A percentile compares a stretch with the other conserved stretches of the same genome.
Evolutionary conservation across 306 rosid species (phyloP).

Genomic region (Sicyos edulis): DNA sequence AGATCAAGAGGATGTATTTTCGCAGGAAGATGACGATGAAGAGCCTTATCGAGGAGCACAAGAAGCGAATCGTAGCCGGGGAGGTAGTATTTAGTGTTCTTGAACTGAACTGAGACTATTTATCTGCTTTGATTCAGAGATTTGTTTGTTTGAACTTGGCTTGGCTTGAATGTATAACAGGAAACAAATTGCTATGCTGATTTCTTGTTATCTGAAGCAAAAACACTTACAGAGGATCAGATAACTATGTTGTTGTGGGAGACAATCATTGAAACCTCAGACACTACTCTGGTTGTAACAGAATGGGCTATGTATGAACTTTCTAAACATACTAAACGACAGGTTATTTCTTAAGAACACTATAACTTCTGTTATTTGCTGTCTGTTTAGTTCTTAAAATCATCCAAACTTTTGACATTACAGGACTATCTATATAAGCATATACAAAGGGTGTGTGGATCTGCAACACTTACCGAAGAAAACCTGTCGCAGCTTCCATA

Average conservation of each 20-base stretch:
- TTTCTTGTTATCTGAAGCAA: constrained; percentile 55
- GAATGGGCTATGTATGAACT: constrained; percentile 96
- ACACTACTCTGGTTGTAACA: constrained; percentile 66
- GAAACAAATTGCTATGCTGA: constrained; percentile 54
- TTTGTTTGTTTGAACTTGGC: constrained; percentile 18
- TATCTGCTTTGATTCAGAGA: not conserved
- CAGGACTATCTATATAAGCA: constrained; percentile 59
- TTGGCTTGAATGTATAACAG: constrained; percentile 33
- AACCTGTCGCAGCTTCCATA: constrained; percentile 54
- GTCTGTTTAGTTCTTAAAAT: not conserved
- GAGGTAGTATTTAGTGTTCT: constrained; percentile 31
- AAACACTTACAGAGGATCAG: constrained; percentile 52
- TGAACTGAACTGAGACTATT: not conserved
- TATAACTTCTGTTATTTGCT: not conserved
- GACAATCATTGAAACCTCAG: constrained; percentile 69
- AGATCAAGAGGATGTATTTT: constrained; percentile 30
- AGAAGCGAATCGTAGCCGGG: constrained; percentile 65
- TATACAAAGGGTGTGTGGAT: constrained; percentile 46
- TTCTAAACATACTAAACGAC: constrained; percentile 53
- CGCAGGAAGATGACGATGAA: constrained; percentile 50
- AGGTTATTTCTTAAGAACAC: constrained; percentile 33
- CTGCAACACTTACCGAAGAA: constrained; percentile 50
- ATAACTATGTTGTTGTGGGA: constrained; percentile 72
- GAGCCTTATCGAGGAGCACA: constrained; percentile 54
- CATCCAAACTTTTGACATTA: not conserved